phyloP scores from a whole-genome alignment of 2,329 filamentous ascomycete genomes.

The Teratosphaeria gauchensis region DNA sequence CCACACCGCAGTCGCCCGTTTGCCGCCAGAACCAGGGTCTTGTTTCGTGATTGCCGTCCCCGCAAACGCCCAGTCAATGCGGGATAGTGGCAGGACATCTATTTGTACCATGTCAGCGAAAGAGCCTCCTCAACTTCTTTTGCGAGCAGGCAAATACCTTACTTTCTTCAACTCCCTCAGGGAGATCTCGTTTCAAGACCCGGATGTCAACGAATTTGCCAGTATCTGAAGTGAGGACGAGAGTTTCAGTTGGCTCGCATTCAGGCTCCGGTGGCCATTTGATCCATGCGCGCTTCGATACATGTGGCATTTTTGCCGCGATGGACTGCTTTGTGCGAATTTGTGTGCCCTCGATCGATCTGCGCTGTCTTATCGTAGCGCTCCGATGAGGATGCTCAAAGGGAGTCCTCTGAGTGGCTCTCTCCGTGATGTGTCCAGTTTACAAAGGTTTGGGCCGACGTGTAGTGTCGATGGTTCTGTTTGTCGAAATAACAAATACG shows the following conservation, averaged over 20 bases:
- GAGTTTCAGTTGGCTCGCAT: slow-evolving; percentile 53
- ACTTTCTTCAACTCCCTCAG: background rate
- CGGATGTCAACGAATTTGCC: slow-evolving; percentile 54
- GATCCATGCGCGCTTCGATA: slow-evolving; percentile 52
- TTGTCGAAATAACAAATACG: too few species aligned
- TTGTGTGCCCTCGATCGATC: background rate
- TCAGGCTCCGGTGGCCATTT: slow-evolving; percentile 45
- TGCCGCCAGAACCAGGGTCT: background rate
- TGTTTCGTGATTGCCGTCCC: slow-evolving; percentile 40
- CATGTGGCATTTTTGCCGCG: slow-evolving; percentile 24
- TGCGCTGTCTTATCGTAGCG: background rate
- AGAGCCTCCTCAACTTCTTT: background rate
- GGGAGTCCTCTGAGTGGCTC: background rate
- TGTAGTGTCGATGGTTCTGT: background rate
- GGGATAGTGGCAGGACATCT: slow-evolving; percentile 19
- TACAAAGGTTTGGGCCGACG: background rate
- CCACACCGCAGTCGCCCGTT: slow-evolving; percentile 34
- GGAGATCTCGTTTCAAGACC: slow-evolving; percentile 28
- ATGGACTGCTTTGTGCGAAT: background rate
- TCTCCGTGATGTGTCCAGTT: too few species aligned
- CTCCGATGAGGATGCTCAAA: background rate
- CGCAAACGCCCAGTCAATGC: slow-evolving; percentile 58
- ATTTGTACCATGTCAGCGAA: background rate
- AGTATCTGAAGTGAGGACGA: slow-evolving; percentile 53
- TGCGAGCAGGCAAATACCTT: background rate